phyloP scores from a whole-genome alignment of 1,139 yeast species.

The Groenewaldozyma sp. region DNA sequence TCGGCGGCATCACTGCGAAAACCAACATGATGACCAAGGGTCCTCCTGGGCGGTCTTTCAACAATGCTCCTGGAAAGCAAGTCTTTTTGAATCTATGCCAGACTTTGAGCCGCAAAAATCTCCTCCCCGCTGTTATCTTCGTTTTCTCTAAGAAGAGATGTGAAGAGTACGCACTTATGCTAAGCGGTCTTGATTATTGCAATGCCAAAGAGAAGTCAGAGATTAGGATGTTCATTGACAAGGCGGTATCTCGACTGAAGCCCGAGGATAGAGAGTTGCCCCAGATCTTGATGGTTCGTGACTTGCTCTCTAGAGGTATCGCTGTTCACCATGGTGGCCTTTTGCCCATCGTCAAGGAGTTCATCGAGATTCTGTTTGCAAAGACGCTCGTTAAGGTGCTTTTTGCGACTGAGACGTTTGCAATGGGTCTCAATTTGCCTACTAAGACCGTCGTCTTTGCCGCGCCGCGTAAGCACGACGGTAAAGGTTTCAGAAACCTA shows the following conservation, averaged over 20 bases:
- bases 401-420: constrained; percentile 97
- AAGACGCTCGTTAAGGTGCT: constrained; percentile 77
- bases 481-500: constrained; percentile 67
- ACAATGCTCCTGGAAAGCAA: constrained; percentile 63
- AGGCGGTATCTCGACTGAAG: constrained; percentile 77
- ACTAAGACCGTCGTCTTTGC: constrained; percentile 93
- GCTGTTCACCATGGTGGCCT: constrained; percentile 98
- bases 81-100: constrained; percentile 49
- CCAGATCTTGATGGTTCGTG: constrained; percentile 74
- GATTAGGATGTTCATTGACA: constrained; percentile 84
- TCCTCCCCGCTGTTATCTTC: constrained; percentile 85
- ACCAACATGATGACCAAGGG: neutral
- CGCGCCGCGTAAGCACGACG: constrained; percentile 82
- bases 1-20: constrained; percentile 21
- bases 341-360: constrained; percentile 89
- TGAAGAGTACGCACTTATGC: constrained; percentile 81
- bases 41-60: constrained; percentile 24
- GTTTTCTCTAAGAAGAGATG: constrained; percentile 91
- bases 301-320: constrained; percentile 78
- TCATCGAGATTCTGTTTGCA: constrained; percentile 86
- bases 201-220: constrained; percentile 79
- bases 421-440: constrained; percentile 96
- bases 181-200: constrained; percentile 70
- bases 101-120: constrained; percentile 50
- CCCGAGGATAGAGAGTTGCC: constrained; percentile 91